Evolutionary conservation across 192 early-diverging fungal genomes (phyloP).

Genomic region (Coemansia sp.): DNA sequence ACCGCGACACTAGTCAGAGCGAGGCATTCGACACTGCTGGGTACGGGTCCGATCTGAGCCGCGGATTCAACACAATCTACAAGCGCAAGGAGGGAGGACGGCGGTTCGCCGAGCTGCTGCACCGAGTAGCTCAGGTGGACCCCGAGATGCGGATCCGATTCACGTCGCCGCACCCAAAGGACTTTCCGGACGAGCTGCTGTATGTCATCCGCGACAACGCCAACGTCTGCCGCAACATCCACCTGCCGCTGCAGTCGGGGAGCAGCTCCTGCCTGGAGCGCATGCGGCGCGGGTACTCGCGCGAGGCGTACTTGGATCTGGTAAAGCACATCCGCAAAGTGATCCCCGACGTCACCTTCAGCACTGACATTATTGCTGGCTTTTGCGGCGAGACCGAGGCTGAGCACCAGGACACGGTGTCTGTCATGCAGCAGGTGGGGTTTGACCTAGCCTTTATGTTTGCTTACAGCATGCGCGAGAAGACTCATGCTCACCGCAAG

Average conservation of each 20-base stretch:
- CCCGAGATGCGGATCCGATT: conserved; percentile 81
- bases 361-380: conserved; percentile 75
- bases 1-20: conserved; percentile 68
- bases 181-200: conserved; percentile 74
- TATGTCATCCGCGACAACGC: conserved; percentile 68
- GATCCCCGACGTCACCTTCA: conserved; percentile 74
- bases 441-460: conserved; percentile 84
- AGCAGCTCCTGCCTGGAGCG: conserved; percentile 65
- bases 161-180: conserved; percentile 81
- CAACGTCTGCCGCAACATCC: conserved; percentile 74
- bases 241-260: conserved; percentile 76
- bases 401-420: conserved; percentile 72
- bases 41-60: conserved; percentile 53
- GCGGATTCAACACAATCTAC: conserved; percentile 79
- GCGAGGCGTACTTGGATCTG: conserved; percentile 71
- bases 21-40: conserved; percentile 48
- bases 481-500: conserved; percentile 72
- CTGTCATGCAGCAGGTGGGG: conserved; percentile 65
- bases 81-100: conserved; percentile 73
- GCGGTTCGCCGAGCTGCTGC: conserved; percentile 75
- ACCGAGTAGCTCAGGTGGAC: conserved; percentile 66
- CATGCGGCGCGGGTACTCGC: conserved; percentile 78
- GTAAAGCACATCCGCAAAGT: conserved; percentile 65
- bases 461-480: conserved; percentile 77
- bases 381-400: conserved; percentile 80